Evolutionary conservation across 1,284 basidiomycete species (phyloP), one percentile per base, ranked within the genome.

Genomic region (Cryptococcus sp.): DNA sequence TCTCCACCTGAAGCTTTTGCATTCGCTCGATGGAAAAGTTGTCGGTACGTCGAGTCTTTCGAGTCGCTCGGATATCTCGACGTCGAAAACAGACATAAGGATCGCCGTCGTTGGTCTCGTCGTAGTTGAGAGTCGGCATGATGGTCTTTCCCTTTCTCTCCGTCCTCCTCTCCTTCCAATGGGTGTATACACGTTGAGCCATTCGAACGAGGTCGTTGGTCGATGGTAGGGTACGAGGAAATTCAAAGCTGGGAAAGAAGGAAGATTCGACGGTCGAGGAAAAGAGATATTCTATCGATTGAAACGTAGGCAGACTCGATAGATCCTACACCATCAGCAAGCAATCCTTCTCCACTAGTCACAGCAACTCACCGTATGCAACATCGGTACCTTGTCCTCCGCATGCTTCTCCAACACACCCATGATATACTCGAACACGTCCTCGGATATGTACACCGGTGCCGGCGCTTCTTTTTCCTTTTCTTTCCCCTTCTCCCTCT

Each of bases 61-160:
- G 84, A 22, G 91, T 82, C 12, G 87, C 84, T 69, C 97, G 97
- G 69, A 88, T 87, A 66, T 98, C 94, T 51, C 93, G 84, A 47
- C 94, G 81, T 35, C 95, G 84, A 80, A 99, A 98, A 74, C 95
- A 99, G 44, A 97, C 90, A 59, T 97, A 98, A 0, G 95, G 95
- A 66, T 97, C 92, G 52, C 90, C 92, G 45, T 86, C 83, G 72
- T 97, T 94, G 32, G 86, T 81, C 74, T 97, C 94, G 70, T 98
- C 92, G 57, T 82, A 84, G 65, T 92, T 89, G 21, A 92, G 77
- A 32, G 74, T 74, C 4, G 89, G 87, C 57, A 89, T 85, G 62
- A 92, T 87, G 34, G 81, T 74, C 59, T 84, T 83, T 3, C 89
- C 89, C 12, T 78, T 79, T 39, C 87, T 81, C 57, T 85, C 81